Evolutionary conservation across 495 filamentous ascomycete genomes (phyloP), one percentile per base, ranked within the genome.

Genomic region (Parachaetomium inaequale): DNA sequence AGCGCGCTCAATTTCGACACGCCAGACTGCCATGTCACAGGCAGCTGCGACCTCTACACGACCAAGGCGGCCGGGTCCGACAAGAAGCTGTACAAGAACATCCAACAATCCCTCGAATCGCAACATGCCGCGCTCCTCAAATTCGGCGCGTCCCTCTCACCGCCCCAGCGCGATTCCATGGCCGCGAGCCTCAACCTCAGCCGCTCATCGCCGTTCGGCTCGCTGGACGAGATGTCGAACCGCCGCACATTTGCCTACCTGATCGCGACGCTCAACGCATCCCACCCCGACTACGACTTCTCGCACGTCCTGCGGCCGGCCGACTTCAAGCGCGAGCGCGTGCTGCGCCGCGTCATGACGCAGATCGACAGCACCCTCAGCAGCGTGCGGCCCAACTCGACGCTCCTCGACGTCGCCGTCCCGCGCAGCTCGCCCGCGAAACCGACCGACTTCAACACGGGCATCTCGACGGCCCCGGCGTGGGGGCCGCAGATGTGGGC

Each of bases 241-340:
- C 90, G 95, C 14, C 87, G 92, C 51, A 96, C 90, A 0, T 98
- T 94, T 75, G 92, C 94, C 43, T 98, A 98, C 74, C 74, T 98
- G 60, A 97, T 98, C 69, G 94, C 94, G 14, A 97, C 95, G 1
- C 81, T 99, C n/a, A 99, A 99, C 66, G 93, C 93, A 1, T 93
- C 89, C 42, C 93, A 99, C 74, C 88, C 92, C 1, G 95, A 99
- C 72, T 99, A 99, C 73, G 93, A 98, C 74, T 98, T 98, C 76
- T 94, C 91, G 2, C 87, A 96, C 62, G 85, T 92, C 53, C 79
- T 97, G 60, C 86, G 92, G 31, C 92, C 93, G 1, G 82, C 85
- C 11, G 94, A 98, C 70, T 98, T 98, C 74, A 84, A 85, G 49
- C 85, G 88, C 43, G 91, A 96, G 78, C 78, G 85, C 25, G 86